A percentile compares a stretch with the other conserved stretches of the same genome.
phyloP scores from a whole-genome alignment of 106 monocot species.

The Hemerocallis citrina region DNA sequence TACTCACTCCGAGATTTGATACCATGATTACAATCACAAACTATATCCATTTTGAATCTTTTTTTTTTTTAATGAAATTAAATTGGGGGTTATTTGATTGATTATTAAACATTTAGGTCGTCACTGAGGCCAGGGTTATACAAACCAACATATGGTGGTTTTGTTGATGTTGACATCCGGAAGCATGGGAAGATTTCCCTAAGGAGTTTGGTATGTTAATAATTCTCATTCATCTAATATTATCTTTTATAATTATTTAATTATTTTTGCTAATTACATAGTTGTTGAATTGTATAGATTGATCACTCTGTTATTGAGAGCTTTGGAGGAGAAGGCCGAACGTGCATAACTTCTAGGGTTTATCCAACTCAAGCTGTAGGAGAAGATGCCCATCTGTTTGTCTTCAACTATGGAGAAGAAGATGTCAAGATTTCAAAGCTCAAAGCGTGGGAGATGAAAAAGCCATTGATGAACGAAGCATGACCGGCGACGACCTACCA shows the following conservation, averaged over 20 bases:
- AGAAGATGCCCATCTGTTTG: neutral
- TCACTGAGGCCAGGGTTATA: slow-evolving; percentile 33
- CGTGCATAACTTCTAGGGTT: slow-evolving; percentile 11
- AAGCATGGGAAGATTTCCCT: slow-evolving; percentile 13
- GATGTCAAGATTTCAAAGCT: neutral
- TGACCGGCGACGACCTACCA: too few species aligned
- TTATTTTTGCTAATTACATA: neutral
- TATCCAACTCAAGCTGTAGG: neutral
- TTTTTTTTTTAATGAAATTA: too few species aligned
- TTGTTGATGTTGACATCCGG: slow-evolving; percentile 17
- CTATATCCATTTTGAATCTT: too few species aligned
- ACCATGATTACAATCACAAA: too few species aligned
- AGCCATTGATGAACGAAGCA: slow-evolving; percentile 1
- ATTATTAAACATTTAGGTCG: too few species aligned
- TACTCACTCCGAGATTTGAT: too few species aligned
- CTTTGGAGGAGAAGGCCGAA: slow-evolving; percentile 3
- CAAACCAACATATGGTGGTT: slow-evolving; percentile 57
- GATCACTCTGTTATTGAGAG: slow-evolving; percentile 9
- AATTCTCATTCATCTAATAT: neutral
- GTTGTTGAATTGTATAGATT: neutral
- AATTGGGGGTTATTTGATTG: too few species aligned
- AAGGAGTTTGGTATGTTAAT: slow-evolving; percentile 9
- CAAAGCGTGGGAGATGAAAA: slow-evolving; percentile 4
- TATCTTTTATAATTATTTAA: neutral
- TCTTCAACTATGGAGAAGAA: slow-evolving; percentile 2